Evolutionary conservation across 257 asterid species (phyloP).

Genomic region (Plantago elongata): DNA sequence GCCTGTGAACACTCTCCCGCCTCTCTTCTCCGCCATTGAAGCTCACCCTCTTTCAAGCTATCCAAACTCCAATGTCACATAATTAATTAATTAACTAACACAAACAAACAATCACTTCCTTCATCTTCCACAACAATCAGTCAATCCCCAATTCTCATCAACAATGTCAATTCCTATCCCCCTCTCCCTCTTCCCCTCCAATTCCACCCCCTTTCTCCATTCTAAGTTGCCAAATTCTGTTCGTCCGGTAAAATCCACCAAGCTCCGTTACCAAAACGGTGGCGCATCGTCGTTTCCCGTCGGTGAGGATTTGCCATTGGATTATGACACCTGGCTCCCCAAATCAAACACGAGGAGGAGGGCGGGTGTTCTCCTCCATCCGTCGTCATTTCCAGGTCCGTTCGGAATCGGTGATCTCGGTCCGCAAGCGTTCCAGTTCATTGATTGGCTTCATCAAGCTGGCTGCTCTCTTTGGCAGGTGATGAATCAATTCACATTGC

Average conservation of each 20-base stretch:
- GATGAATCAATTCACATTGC: neutral
- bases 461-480: slow-evolving; percentile 99
- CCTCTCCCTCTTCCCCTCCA: slow-evolving; percentile 28
- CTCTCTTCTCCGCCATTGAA: neutral
- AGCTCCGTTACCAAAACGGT: slow-evolving; percentile 27
- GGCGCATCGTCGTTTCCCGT: slow-evolving; percentile 23
- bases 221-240: slow-evolving; percentile 5
- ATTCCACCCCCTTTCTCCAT: slow-evolving; percentile 15
- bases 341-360: slow-evolving; percentile 57
- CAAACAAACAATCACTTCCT: neutral
- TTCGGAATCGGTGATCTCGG: slow-evolving; percentile 97
- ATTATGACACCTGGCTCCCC: slow-evolving; percentile 68
- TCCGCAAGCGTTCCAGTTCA: slow-evolving; percentile 60
- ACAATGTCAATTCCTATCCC: slow-evolving; percentile 32
- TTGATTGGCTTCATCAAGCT: slow-evolving; percentile 86
- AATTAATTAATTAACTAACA: no score
- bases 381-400: slow-evolving; percentile 92
- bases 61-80: slow-evolving; percentile 2
- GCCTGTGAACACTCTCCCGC: neutral
- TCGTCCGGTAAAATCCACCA: slow-evolving; percentile 6
- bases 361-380: slow-evolving; percentile 91
- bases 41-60: neutral
- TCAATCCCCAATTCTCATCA: neutral
- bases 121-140: neutral
- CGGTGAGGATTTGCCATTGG: slow-evolving; percentile 76